Percentiles rank a stretch among this genome's conserved stretches.
phyloP scores from a whole-genome alignment of 164 flowering plant genomes.

The Hamamelis virginiana region DNA sequence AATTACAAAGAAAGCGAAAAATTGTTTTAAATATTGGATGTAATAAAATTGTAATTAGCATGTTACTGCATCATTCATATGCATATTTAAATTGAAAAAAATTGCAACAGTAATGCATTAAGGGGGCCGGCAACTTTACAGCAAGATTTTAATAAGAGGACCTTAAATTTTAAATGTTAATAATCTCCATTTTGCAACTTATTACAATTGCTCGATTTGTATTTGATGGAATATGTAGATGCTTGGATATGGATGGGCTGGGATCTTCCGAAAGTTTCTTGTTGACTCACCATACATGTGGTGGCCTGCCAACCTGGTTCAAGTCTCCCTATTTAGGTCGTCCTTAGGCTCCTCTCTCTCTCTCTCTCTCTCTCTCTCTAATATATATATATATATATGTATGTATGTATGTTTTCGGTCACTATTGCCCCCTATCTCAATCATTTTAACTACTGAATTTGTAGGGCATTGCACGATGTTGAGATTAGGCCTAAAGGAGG shows the following conservation, averaged over 20 bases:
- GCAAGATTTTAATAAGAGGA: too few relatives aligned
- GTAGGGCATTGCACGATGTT: conserved; percentile 61
- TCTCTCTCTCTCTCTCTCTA: background rate
- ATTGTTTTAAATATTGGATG: too few relatives aligned
- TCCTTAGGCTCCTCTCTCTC: conserved; percentile 7
- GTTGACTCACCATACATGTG: conserved; percentile 68
- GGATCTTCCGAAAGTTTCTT: conserved; percentile 46
- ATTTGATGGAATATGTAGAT: conserved; percentile 22
- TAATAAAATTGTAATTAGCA: too few relatives aligned
- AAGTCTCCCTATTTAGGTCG: conserved; percentile 61
- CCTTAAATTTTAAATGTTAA: too few relatives aligned
- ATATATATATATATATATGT: too few relatives aligned
- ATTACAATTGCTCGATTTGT: background rate
- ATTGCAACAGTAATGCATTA: too few relatives aligned
- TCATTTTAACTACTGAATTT: background rate
- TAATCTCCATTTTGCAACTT: too few relatives aligned
- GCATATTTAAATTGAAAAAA: too few relatives aligned
- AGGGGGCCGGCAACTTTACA: too few relatives aligned
- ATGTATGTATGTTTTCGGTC: too few relatives aligned
- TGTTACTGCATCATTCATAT: too few relatives aligned
- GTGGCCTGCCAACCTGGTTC: conserved; percentile 66
- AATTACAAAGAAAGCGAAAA: too few relatives aligned
- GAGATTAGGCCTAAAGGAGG: conserved; percentile 52
- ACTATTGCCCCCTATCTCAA: background rate
- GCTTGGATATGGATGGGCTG: conserved; percentile 64